Conservation (phyloP, 495 filamentous ascomycete species). For the Xylaria sp. region DNA sequence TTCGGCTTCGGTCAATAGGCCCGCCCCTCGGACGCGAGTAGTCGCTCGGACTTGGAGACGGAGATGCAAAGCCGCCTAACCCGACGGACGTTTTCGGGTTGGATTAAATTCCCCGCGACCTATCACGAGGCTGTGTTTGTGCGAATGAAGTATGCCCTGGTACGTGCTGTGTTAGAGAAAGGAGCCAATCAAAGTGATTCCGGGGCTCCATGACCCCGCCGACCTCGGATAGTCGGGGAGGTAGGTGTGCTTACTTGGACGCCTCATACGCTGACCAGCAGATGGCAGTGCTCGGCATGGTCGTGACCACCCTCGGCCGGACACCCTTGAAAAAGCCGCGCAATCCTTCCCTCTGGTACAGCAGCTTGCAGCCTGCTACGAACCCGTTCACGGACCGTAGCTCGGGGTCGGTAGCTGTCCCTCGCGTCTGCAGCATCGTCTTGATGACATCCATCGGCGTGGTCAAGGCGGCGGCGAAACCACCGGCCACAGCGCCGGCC, state of each 20-base stretch:
- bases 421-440: constrained; percentile 93
- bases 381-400: constrained; percentile 86
- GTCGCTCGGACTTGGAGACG: constrained; percentile 9
- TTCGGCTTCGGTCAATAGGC: constrained; percentile 4
- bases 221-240: background rate
- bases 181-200: background rate
- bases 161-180: constrained; percentile 30
- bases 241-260: constrained; percentile 57
- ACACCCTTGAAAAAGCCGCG: constrained; percentile 91
- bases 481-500: constrained; percentile 90
- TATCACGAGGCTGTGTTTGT: constrained; percentile 46
- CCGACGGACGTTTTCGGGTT: background rate
- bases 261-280: constrained; percentile 84
- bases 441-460: constrained; percentile 98
- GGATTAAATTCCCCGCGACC: background rate
- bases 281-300: constrained; percentile 98
- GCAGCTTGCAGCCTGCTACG: constrained; percentile 77
- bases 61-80: constrained; percentile 1
- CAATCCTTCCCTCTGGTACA: constrained; percentile 83
- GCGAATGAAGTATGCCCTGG: constrained; percentile 64
- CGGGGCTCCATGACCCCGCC: background rate
- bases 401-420: constrained; percentile 79
- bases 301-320: constrained; percentile 89
- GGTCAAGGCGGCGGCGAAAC: constrained; percentile 89
- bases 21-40: constrained; percentile 13